These are phyloP conservation scores for Alternaria solani DNA, from an alignment of 2,329 filamentous ascomycete genomes.

Conservation along the genomic window DNA sequence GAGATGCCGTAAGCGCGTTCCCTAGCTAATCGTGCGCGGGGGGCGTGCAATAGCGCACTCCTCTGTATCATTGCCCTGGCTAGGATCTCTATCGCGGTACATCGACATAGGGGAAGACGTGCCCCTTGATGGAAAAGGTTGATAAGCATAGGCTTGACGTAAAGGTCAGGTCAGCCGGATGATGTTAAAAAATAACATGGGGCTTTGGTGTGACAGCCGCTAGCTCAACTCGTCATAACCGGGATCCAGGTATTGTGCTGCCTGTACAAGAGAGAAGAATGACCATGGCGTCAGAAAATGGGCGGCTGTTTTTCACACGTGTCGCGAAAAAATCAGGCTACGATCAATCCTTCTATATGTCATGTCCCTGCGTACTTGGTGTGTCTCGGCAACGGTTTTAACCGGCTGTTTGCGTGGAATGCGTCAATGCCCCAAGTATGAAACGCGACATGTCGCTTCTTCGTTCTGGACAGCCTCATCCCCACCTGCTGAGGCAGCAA, in stretches of 20 bases:
- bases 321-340: neutral
- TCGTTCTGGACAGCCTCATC: constrained; percentile 8
- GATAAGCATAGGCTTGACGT: neutral
- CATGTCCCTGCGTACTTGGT: neutral
- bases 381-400: constrained; percentile 4
- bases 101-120: neutral
- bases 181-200: neutral
- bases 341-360: neutral
- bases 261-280: neutral
- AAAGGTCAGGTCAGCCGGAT: neutral
- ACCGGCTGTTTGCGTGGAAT: neutral
- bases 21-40: no score
- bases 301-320: neutral
- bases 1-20: neutral
- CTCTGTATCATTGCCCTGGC: neutral
- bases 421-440: constrained; percentile 4
- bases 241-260: neutral
- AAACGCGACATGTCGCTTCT: constrained; percentile 15
- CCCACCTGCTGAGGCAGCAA: constrained; percentile 5
- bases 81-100: neutral
- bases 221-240: neutral
- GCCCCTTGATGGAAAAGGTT: neutral
- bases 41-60: neutral
- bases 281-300: neutral
- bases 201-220: neutral